Evolutionary conservation across 805 yeast species (phyloP), one percentile per base, ranked within the genome.

Genomic region (Metschnikowia matae): DNA sequence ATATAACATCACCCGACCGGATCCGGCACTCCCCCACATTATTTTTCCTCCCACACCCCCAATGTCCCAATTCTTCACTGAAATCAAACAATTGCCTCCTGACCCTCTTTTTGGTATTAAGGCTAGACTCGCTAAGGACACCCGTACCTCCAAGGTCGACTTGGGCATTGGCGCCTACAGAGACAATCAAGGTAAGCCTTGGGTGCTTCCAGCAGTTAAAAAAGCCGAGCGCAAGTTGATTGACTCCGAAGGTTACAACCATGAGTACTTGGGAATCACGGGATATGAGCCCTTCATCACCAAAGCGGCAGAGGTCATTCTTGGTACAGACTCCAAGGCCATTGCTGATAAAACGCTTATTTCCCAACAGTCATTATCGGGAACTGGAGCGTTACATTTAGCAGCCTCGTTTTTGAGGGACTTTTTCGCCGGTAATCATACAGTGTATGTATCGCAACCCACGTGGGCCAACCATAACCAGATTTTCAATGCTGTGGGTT

Each of bases 381-480:
- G 96, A 53, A 89, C 96, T 13, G 96, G 96, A 40, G 96, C 98
- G 3, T 74, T 91, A 62, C 97, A 91, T 62, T 71, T 91, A 60
- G 94, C 91, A 31, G 96, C 89, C n/a, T 69, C 71, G 50, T 84
- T 86, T 61, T 69, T 87, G 57, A 70, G 77, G 62, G 71, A 77
- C 38, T 82, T 81, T 61, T 79, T 74, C 59, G 59, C 60, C 18
- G 61, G 61, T n/a, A 56, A 54, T 51, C 51, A 44, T 17, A 56
- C 60, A 18, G 49, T 58, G 10, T 55, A 55, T 54, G 48, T 57
- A 39, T 54, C 57, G n/a, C 51, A 57, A 39, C 99, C 99, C 57
- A 90, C 98, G n/a, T 92, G 99, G 99, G 96, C 94, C 48, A 94
- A 94, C 75, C 99, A 92, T 73, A 77, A 79, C 66, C 90, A 85